These are phyloP conservation scores for Myriosclerotinia scirpicola DNA, from an alignment of 2,329 filamentous ascomycete genomes.

Conservation along the genomic window DNA sequence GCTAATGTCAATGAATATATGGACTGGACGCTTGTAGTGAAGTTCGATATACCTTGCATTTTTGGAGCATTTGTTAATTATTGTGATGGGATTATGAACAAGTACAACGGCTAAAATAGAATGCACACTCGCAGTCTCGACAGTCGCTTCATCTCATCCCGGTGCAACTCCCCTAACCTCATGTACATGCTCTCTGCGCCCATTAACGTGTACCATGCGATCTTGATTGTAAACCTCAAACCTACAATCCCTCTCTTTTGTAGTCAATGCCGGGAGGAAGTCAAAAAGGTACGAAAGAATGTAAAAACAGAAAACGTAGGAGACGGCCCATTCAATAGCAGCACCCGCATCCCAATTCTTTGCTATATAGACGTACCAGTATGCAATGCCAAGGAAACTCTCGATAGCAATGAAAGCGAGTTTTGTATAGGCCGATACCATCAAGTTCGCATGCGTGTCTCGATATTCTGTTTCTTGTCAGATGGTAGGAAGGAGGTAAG, in stretches of 20 bases:
- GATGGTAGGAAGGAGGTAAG: not conserved
- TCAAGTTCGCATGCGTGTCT: slow-evolving; percentile 16
- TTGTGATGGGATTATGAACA: not conserved
- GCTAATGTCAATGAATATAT: not conserved
- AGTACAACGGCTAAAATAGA: not conserved
- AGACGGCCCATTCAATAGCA: slow-evolving; percentile 73
- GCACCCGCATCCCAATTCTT: slow-evolving; percentile 66
- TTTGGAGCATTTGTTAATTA: not conserved
- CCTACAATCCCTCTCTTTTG: slow-evolving; percentile 18
- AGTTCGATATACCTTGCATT: not conserved
- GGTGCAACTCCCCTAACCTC: not conserved
- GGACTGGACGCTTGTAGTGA: not conserved
- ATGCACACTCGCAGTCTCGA: not conserved
- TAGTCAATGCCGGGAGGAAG: slow-evolving; percentile 64
- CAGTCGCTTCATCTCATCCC: not conserved
- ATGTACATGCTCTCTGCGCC: not conserved
- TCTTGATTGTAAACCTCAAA: slow-evolving; percentile 17
- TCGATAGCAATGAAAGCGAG: slow-evolving; percentile 77
- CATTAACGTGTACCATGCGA: slow-evolving; percentile 7
- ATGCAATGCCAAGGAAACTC: slow-evolving; percentile 78
- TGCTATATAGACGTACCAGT: slow-evolving; percentile 73
- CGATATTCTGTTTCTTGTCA: slow-evolving; percentile 16
- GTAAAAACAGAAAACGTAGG: slow-evolving; percentile 84
- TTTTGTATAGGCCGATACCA: slow-evolving; percentile 69
- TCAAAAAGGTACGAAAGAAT: slow-evolving; percentile 83